Evolutionary conservation across 1,139 yeast species (phyloP).

Genomic region (Candida mesenterica): DNA sequence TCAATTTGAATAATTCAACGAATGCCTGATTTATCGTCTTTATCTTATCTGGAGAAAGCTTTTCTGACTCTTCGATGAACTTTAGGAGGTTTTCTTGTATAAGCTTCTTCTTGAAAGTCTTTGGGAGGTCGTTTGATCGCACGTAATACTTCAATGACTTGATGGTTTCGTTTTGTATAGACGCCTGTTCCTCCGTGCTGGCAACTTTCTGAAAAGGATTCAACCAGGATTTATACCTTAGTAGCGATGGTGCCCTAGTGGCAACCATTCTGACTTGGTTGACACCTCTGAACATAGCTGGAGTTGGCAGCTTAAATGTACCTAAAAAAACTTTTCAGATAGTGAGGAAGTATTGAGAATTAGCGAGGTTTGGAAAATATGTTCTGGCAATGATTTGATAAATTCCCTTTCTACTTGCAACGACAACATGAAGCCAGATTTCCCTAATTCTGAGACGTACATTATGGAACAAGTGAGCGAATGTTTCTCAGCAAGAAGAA

Average conservation of each 20-base stretch:
- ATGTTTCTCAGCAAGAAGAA: too few relatives aligned
- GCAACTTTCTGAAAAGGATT: constrained; percentile 16
- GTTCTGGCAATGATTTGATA: too few relatives aligned
- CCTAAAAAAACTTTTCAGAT: too few relatives aligned
- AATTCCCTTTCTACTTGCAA: too few relatives aligned
- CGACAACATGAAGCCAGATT: too few relatives aligned
- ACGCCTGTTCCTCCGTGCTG: neutral
- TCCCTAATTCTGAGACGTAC: too few relatives aligned
- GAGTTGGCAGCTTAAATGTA: too few relatives aligned
- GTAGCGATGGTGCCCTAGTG: neutral
- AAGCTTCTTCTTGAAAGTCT: constrained; percentile 19
- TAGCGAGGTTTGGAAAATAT: too few relatives aligned
- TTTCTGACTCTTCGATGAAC: constrained; percentile 13
- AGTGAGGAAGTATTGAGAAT: too few relatives aligned
- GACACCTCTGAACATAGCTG: too few relatives aligned
- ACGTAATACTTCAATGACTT: constrained; percentile 24
- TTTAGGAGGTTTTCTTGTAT: constrained; percentile 22
- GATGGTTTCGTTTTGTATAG: neutral
- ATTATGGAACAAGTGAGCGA: too few relatives aligned
- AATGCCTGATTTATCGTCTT: constrained; percentile 22
- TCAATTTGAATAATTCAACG: constrained; percentile 18
- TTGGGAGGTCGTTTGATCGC: constrained; percentile 28
- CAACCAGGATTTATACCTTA: constrained; percentile 16
- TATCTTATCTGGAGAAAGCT: constrained; percentile 13
- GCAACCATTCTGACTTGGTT: too few relatives aligned